Evolutionary conservation across 2,329 filamentous ascomycete genomes (phyloP), one percentile per base, ranked within the genome.

Genomic region (Clonostachys solani): DNA sequence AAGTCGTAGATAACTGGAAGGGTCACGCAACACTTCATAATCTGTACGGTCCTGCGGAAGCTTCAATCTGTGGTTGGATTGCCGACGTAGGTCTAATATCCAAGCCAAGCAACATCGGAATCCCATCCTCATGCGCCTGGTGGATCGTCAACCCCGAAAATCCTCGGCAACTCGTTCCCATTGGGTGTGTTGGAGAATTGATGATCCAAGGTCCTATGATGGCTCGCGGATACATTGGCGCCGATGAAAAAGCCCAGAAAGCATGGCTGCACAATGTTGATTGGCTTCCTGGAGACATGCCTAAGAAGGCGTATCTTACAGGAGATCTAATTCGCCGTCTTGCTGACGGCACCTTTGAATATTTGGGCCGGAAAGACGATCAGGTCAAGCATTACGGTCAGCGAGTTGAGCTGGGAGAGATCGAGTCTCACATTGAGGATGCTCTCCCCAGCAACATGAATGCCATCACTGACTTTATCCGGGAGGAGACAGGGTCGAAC

Each of bases 361-460:
- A 47, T 16, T 29, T 54, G 29, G 47, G 54, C 17, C 49, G 54
- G 7, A 52, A 48, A 42, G 54, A 80, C 53, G 66, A 66, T 0
- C 77, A 80, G 56, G 67, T 80, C 40, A 81, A 81, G 54, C 56
- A 81, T 7, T 47, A 49, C 17, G 55, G 55, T 4, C 42, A 48
- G 17, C 50, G 55, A 3, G 45, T 57, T 33, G 54, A 56, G 42
- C 45, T 56, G 7, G 50, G 48, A 12, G 52, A 56, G 29, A 49
- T 56, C 18, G 54, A 56, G 45, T 42, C 50, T 13, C 43, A 35
- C 29, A 18, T 50, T n/a, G 15, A 38, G 6, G 10, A 29, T 38
- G n/a, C 35, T 35, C 4, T 51, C 43, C 33, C 43, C 40, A 29
- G 34, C 13, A 16, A 17, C 13, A 33, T 41, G 38, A 45, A 43